Percentiles rank a stretch among this genome's conserved stretches.
phyloP scores from a whole-genome alignment of 1,139 yeast genomes.

The Hansenula lynferdii region DNA sequence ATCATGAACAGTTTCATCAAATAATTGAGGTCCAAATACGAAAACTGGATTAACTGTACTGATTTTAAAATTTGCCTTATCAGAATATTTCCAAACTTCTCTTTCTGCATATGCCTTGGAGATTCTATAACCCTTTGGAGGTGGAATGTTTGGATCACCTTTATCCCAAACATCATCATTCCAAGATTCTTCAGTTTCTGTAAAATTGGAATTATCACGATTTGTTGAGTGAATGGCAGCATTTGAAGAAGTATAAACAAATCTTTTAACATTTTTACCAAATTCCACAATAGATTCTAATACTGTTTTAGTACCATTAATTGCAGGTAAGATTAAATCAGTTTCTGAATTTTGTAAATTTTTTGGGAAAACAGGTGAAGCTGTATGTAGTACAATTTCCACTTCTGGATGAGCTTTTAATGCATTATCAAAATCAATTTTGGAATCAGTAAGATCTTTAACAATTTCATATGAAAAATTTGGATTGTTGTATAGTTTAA shows the following conservation, averaged over 20 bases:
- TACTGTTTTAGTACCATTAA: slow-evolving; percentile 41
- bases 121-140: slow-evolving; percentile 33
- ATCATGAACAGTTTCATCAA: slow-evolving; percentile 17
- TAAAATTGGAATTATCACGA: slow-evolving; percentile 1
- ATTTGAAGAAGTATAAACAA: slow-evolving; percentile 51
- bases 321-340: slow-evolving; percentile 39
- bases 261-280: slow-evolving; percentile 42
- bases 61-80: slow-evolving; percentile 32
- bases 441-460: slow-evolving; percentile 25
- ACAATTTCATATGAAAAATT: slow-evolving; percentile 29
- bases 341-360: slow-evolving; percentile 21
- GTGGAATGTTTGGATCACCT: slow-evolving; percentile 19
- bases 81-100: slow-evolving; percentile 47
- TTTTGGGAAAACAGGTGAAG: slow-evolving; percentile 33
- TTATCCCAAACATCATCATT: slow-evolving; percentile 15
- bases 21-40: slow-evolving; percentile 40
- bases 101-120: slow-evolving; percentile 47
- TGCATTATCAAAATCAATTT: slow-evolving; percentile 34
- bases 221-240: slow-evolving; percentile 32
- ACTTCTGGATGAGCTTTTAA: slow-evolving; percentile 27
- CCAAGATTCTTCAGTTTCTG: slow-evolving; percentile 33
- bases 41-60: slow-evolving; percentile 41
- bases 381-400: slow-evolving; percentile 35
- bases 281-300: slow-evolving; percentile 35
- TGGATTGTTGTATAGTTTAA: slow-evolving; percentile 10